Evolutionary conservation across 2,329 filamentous ascomycete species (phyloP), one percentile per base, ranked within the genome.

Genomic region (Diplocarpon mali): DNA sequence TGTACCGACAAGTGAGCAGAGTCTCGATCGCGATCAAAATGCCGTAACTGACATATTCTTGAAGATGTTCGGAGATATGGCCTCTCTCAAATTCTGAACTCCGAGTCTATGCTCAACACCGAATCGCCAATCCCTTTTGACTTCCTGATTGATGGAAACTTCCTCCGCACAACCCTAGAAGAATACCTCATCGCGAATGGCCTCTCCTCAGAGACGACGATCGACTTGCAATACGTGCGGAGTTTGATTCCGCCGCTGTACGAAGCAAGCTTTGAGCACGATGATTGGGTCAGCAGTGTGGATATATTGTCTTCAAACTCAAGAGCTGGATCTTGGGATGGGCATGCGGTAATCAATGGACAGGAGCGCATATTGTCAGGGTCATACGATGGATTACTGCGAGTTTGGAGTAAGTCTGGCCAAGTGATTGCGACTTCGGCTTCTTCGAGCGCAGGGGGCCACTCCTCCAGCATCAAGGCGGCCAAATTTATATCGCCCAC

Each of bases 131-230:
- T 89, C 38, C 86, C 86, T 14, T 83, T 98, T 66, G 92, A 98
- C 66, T 96, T 98, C 69, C 76, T 98, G 56, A 82, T 94, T 67
- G 92, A 95, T 65, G 92, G 92, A 64, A 81, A 83, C 59, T 95
- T 94, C 65, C 76, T 98, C 41, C 83, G 85, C 50, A 85, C 88
- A 20, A 87, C 85, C 14, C 77, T 98, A 54, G 86, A 95, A 62
- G 85, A 95, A 59, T 95, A 94, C 66, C 78, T 98, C 48, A 80
- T 80, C 13, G 71, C 80, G 50, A 85, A 92, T 59, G 90, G 90
- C 40, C 80, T 96, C 49, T 95, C 87, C 15, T 77, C 87, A 35
- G 92, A 98, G 69, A 84, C 82, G 4, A 90, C 83, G 3, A 69
- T 98, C 42, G 83, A 82, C 30, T 75, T 98, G 46, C 89, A 96